Evolutionary conservation across 306 rosid genomes (phyloP), one percentile per base, ranked within the genome.

Genomic region (Quercus bicolor): DNA sequence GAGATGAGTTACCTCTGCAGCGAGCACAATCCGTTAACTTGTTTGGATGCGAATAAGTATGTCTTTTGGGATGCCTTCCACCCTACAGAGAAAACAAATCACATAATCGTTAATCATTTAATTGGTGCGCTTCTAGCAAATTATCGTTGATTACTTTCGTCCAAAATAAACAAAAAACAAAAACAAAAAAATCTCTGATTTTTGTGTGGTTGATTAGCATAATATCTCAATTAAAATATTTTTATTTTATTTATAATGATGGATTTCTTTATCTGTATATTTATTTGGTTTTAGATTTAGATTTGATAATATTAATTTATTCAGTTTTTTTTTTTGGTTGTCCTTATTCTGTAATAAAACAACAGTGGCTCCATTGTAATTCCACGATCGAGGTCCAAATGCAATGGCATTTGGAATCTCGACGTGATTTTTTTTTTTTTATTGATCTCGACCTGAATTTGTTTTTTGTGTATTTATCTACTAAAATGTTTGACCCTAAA

Each of bases 1-100:
- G 98, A 94, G 83, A 92, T 94, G 97, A 90, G 98, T 64, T 94
- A 92, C 74, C 86, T 95, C 21, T 94, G 98, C 90, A 89, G 80
- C 31, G 81, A 93, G 45, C 61, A 81, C 0, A 79, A 12, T 33
- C 87, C 88, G 75, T 86, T 79, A 75, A 94, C 97, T 53, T 94
- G 98, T 76, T 7, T 69, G 3, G 94, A 94, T 86, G 98, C 98
- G 15, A 80, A 74, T 54, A 90, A 94, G 78, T 94, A 66, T 37
- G 86, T 94, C 31, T 94, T 86, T 37, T 88, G 91, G 91, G 91
- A 88, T 68, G 86, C 89, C 45, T 88, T 88, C 72, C 91, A 88
- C 64, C 86, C 89, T 0, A 83, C 91, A 1, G 85, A 88, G 45
- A 88, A 62, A 70, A 90, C 97, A 1, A 90, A 87, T 72, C 77